phyloP scores from a whole-genome alignment of 345 rosid genomes.

The Psidium guajava region DNA sequence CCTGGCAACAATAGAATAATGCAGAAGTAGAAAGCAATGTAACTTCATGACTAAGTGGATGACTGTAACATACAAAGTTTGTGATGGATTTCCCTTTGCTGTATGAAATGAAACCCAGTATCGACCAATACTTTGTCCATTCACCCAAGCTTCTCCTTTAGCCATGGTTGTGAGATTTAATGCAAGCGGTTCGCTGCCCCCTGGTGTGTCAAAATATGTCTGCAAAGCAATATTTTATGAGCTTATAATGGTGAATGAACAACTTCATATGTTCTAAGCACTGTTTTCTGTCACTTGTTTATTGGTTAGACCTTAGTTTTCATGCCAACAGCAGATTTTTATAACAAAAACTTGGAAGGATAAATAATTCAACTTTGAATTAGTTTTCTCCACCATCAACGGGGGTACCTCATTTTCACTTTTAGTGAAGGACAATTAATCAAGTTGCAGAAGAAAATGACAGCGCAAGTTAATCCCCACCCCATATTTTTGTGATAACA shows the following conservation, averaged over 20 bases:
- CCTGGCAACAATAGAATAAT: not conserved
- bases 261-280: not conserved
- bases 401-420: not conserved
- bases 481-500: not conserved
- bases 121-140: slow-evolving; percentile 78
- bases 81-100: slow-evolving; percentile 51
- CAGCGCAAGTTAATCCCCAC: not conserved
- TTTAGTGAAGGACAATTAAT: not conserved
- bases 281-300: not conserved
- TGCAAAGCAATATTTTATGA: not conserved
- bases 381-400: not conserved
- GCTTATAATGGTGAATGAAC: not conserved
- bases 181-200: slow-evolving; percentile 39
- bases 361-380: not conserved
- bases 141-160: slow-evolving; percentile 84
- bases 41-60: not conserved
- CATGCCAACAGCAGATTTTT: not conserved
- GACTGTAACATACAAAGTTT: slow-evolving; percentile 31
- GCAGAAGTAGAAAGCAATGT: not conserved
- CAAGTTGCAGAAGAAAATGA: not conserved
- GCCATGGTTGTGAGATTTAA: slow-evolving; percentile 62
- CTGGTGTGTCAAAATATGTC: slow-evolving; percentile 56
- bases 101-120: slow-evolving; percentile 74
- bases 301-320: not conserved
- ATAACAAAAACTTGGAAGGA: not conserved